Percentiles rank a stretch among this genome's conserved stretches.
Conservation (phyloP, 371 early-diverging fungal species). For the Batkoa obscura region DNA sequence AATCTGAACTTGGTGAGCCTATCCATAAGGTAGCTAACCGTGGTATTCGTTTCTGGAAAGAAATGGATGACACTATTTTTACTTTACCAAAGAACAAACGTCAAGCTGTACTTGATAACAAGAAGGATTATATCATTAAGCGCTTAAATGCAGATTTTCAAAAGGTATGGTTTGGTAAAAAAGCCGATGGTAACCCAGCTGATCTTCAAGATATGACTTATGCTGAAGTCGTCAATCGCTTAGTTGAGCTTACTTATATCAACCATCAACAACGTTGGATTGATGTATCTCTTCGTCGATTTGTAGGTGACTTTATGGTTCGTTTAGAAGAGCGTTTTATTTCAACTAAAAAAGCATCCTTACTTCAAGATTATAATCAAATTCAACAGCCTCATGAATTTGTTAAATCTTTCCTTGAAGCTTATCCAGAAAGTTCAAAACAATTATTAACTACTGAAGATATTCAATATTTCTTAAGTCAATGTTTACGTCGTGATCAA, state of each 20-base stretch:
- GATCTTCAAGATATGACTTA: constrained; percentile 88
- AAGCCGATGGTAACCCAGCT: constrained; percentile 47
- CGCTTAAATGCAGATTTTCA: constrained; percentile 82
- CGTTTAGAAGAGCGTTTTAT: constrained; percentile 84
- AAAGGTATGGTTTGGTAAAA: constrained; percentile 86
- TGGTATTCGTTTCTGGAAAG: constrained; percentile 85
- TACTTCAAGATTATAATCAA: background rate
- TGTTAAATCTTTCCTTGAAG: constrained; percentile 50
- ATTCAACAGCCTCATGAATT: constrained; percentile 44
- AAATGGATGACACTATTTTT: constrained; percentile 83
- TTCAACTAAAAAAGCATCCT: background rate
- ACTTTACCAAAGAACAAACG: constrained; percentile 78
- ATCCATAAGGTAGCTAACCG: constrained; percentile 95
- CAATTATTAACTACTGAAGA: constrained; percentile 83
- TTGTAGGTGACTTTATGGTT: constrained; percentile 69
- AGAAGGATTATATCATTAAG: constrained; percentile 83
- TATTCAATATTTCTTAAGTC: constrained; percentile 66
- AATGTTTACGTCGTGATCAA: constrained; percentile 60
- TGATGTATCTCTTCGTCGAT: constrained; percentile 58
- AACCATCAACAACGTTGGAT: constrained; percentile 70
- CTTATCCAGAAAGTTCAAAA: constrained; percentile 50
- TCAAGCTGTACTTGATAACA: constrained; percentile 48
- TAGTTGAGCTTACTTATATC: constrained; percentile 67
- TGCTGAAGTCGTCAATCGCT: constrained; percentile 63
- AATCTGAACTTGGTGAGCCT: constrained; percentile 89